Evolutionary conservation across 2,329 filamentous ascomycete species (phyloP).

Genomic region (Parastagonospora nodorum): DNA sequence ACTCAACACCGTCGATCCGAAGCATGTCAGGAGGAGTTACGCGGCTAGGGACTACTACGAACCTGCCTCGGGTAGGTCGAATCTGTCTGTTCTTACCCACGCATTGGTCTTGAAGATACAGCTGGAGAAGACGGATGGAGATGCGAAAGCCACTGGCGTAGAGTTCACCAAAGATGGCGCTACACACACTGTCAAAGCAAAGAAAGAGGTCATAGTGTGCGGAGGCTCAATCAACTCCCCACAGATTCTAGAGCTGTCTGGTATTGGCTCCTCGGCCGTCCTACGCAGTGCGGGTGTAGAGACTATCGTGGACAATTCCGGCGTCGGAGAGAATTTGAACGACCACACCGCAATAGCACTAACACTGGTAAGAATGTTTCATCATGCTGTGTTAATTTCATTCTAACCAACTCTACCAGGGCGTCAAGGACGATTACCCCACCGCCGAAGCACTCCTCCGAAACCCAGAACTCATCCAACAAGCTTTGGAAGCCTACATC

Average conservation of each 20-base stretch:
- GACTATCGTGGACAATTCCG: conserved; percentile 32
- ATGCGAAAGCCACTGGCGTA: conserved; percentile 47
- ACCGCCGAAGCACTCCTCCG: conserved; percentile 30
- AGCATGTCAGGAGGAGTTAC: conserved; percentile 38
- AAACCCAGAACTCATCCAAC: conserved; percentile 29
- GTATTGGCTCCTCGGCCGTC: conserved; percentile 31
- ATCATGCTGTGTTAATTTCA: background rate
- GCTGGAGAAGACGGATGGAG: conserved; percentile 47
- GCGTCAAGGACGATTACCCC: conserved; percentile 33
- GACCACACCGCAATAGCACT: conserved; percentile 37
- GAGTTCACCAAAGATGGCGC: conserved; percentile 47
- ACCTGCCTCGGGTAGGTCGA: conserved; percentile 46
- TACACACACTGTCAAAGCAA: conserved; percentile 29
- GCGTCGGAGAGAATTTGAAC: conserved; percentile 45
- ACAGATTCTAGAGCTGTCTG: conserved; percentile 40
- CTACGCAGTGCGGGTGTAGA: conserved; percentile 35
- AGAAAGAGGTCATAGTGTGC: conserved; percentile 38
- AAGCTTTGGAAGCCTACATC: conserved; percentile 34
- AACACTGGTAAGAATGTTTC: conserved; percentile 14
- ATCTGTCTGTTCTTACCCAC: conserved; percentile 56
- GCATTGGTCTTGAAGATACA: conserved; percentile 55
- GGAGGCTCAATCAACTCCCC: conserved; percentile 36
- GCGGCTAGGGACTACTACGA: conserved; percentile 45
- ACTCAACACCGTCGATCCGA: conserved; percentile 32
- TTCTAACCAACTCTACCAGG: conserved; percentile 7